Evolutionary conservation across 257 asterid genomes (phyloP).

Genomic region (Solanum pennellii): DNA sequence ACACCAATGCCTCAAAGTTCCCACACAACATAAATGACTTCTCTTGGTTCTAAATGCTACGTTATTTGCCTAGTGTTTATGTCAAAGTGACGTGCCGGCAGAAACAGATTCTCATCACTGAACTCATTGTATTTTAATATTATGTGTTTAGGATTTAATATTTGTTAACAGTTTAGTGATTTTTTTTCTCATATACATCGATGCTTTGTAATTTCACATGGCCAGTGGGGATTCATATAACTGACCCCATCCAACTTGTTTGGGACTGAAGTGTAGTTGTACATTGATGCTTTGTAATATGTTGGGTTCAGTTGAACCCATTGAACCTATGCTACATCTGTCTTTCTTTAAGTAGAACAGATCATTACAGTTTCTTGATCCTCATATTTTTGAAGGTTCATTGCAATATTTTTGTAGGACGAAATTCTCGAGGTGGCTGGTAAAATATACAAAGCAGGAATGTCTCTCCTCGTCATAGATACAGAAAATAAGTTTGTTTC

Average conservation of each 20-base stretch:
- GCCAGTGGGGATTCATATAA: neutral
- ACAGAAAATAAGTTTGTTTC: conserved; percentile 79
- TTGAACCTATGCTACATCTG: neutral
- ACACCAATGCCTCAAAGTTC: neutral
- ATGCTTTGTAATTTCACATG: neutral
- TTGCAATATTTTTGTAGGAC: conserved; percentile 30
- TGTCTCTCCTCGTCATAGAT: conserved; percentile 36
- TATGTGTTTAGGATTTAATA: neutral
- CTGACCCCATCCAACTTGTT: neutral
- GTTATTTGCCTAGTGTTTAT: neutral
- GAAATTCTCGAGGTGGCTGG: conserved; percentile 96
- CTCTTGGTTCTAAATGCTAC: neutral
- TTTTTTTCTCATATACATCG: neutral
- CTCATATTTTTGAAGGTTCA: neutral
- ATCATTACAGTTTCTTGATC: neutral
- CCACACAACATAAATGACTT: neutral
- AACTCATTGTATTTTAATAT: neutral
- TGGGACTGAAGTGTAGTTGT: neutral
- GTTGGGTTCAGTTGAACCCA: neutral
- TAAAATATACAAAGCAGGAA: conserved; percentile 83
- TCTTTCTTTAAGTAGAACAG: neutral
- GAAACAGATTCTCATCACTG: neutral
- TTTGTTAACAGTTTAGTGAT: neutral
- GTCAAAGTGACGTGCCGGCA: neutral
- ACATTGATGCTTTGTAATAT: neutral